Evolutionary conservation across 768 basidiomycete genomes (phyloP).

Genomic region (Suillus alpinus): DNA sequence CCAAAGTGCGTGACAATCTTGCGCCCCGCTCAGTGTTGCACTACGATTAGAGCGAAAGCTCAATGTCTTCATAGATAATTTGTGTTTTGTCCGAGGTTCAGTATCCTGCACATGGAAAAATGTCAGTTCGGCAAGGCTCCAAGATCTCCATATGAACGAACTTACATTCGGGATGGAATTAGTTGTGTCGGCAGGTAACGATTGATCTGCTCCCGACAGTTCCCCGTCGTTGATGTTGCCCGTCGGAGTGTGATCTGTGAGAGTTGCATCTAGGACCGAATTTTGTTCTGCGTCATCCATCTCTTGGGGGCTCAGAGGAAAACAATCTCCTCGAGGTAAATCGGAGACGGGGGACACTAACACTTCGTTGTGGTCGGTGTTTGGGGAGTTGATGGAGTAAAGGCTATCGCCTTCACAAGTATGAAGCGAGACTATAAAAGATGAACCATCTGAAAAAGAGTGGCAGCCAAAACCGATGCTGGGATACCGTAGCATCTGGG

Average conservation of each 20-base stretch:
- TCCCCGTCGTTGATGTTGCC: no score
- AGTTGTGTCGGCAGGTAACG: not conserved
- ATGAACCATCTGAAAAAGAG: not conserved
- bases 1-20: not conserved
- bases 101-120: not conserved
- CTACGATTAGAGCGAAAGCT: not conserved
- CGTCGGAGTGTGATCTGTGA: not conserved
- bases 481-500: not conserved
- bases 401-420: not conserved
- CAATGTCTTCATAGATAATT: not conserved
- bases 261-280: not conserved
- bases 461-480: not conserved
- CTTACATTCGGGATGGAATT: not conserved
- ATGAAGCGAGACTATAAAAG: conserved; percentile 1
- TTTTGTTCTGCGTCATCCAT: not conserved
- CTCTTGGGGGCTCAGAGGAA: not conserved
- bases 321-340: not conserved
- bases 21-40: not conserved
- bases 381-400: not conserved
- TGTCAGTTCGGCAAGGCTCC: not conserved
- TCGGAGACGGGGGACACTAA: conserved; percentile 1
- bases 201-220: not conserved
- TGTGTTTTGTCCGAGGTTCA: not conserved
- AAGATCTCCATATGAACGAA: not conserved
- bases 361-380: not conserved